Percentiles rank a stretch among this genome's conserved stretches.
Conservation (phyloP, 2,329 filamentous ascomycete species). For the Helminthosporium solani region DNA sequence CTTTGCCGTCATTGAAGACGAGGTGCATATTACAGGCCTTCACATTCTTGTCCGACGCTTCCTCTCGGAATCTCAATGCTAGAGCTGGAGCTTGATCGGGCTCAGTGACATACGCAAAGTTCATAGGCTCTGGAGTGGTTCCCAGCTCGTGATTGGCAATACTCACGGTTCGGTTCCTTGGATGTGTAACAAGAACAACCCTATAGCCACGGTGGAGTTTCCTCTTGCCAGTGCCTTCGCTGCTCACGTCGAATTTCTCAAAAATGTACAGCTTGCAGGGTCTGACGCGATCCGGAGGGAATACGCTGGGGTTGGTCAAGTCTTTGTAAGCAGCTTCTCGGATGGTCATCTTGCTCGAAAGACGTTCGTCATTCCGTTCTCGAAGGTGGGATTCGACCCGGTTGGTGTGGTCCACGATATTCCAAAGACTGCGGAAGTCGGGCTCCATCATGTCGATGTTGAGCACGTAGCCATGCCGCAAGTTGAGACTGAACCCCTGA, state of each 20-base stretch:
- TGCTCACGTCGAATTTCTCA: slow-evolving; percentile 67
- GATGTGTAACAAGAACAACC: slow-evolving; percentile 73
- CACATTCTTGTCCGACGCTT: slow-evolving; percentile 47
- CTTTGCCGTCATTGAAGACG: slow-evolving; percentile 72
- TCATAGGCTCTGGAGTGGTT: slow-evolving; percentile 63
- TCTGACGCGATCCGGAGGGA: slow-evolving; percentile 72
- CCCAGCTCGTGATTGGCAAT: slow-evolving; percentile 70
- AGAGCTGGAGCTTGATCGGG: slow-evolving; percentile 68
- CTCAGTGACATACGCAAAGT: slow-evolving; percentile 66
- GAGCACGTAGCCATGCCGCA: slow-evolving; percentile 75
- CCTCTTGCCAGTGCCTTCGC: slow-evolving; percentile 70
- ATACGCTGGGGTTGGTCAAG: slow-evolving; percentile 66
- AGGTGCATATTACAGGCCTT: slow-evolving; percentile 67
- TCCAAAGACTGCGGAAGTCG: slow-evolving; percentile 79
- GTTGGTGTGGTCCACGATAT: slow-evolving; percentile 80
- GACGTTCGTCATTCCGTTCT: slow-evolving; percentile 66
- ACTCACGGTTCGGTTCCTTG: slow-evolving; percentile 74
- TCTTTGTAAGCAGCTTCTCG: slow-evolving; percentile 81
- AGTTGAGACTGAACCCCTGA: slow-evolving; percentile 64
- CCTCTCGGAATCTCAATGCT: slow-evolving; percentile 68
- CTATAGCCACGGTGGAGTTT: slow-evolving; percentile 77
- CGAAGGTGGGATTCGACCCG: slow-evolving; percentile 73
- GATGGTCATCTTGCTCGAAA: slow-evolving; percentile 68
- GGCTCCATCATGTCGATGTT: slow-evolving; percentile 69
- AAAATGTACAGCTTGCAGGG: slow-evolving; percentile 75